Evolutionary conservation across 768 basidiomycete species (phyloP), one percentile per base, ranked within the genome.

Genomic region (Trametes coccinea): DNA sequence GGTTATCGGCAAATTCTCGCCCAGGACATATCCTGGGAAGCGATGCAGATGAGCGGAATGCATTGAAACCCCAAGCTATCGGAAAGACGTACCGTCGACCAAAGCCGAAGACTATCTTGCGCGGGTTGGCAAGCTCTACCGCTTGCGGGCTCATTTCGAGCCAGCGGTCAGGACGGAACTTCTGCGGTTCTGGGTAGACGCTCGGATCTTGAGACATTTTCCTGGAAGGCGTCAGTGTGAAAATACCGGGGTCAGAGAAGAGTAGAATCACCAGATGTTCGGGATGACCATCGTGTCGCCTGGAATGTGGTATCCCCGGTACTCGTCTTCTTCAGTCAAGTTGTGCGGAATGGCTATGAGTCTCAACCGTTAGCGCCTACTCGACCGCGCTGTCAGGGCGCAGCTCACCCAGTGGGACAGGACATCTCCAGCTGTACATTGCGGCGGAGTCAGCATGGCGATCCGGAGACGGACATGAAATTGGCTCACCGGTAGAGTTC

Each of bases 81-180:
- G 30, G 33, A 17, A 8, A 10, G 10, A 43, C 67, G 17, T n/a
- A 69, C 68, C 68, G 74, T 56, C 84, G 75, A 33, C 84, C 84
- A 71, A 86, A 86, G 7, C 84, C 84, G 65, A 85, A 86, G 17
- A 83, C 75, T 40, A 82, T 67, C 39, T 78, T 77, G 34, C 77
- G 73, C 34, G 84, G 82, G 69, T 84, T 79, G 16, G 44, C 43
- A 6, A 40, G 33, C 7, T 62, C 64, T 11, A 61, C 60, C 17
- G 75, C 74, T 37, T 78, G 71, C 43, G 70, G 64, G 17, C 72
- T 67, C 49, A 77, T 73, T 8, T 77, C 73, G 51, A 79, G 60
- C 68, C 80, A 82, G 54, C 85, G 77, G 45, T 84, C 80, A 3
- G 85, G 85, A 22, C 68, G 70, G 70, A 85, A 86, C 40, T 55